Evolutionary conservation across 116 monocot species (phyloP), one percentile per base, ranked within the genome.

Genomic region (Trichopus zeylanicus): DNA sequence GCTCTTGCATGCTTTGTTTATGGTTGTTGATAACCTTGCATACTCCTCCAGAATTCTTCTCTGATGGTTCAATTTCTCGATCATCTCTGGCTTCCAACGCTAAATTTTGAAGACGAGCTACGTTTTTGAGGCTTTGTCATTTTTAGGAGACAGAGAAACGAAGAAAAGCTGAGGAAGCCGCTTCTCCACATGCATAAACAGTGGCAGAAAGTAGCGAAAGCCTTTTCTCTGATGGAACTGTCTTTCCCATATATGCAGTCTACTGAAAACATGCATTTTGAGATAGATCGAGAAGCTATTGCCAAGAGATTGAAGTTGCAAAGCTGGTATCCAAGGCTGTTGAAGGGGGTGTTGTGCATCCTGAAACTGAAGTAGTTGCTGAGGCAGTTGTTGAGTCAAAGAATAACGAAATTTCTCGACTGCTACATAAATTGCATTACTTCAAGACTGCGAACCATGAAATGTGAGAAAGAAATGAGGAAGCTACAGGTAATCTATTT

Each of bases 401-500:
- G 64, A 73, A 87, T 46, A 58, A 75, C 68, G 87, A 87, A 64
- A 83, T 92, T 53, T 72, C 77, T 48, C 79, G 83, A 42, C 46
- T 92, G 49, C 67, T 61, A 47, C 75, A 87, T 61, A 62, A 81
- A 31, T 33, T 83, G 57, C 80, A 70, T 46, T 87, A 78, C 55
- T 81, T 81, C 65, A 83, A 92, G 63, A 73, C 77, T 65, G 63
- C 83, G 52, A 92, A 92, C 56, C 83, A 20, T 55, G 87, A 87
- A 64, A 92, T 92, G 92, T 87, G 81, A 18, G 87, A 78, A 52
- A 77, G 87, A 70, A 92, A 92, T 72, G 83, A 83, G 63, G 92
- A 87, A 83, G 53, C 38, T 16, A 63, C 70, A 48, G 83, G 92
- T 83, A 78, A n/a, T 56, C 6, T 55, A 5, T 32, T 1, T 55